Evolutionary conservation across 495 filamentous ascomycete genomes (phyloP), one percentile per base, ranked within the genome.

Genomic region (Lasiosphaeriaceae sp.): DNA sequence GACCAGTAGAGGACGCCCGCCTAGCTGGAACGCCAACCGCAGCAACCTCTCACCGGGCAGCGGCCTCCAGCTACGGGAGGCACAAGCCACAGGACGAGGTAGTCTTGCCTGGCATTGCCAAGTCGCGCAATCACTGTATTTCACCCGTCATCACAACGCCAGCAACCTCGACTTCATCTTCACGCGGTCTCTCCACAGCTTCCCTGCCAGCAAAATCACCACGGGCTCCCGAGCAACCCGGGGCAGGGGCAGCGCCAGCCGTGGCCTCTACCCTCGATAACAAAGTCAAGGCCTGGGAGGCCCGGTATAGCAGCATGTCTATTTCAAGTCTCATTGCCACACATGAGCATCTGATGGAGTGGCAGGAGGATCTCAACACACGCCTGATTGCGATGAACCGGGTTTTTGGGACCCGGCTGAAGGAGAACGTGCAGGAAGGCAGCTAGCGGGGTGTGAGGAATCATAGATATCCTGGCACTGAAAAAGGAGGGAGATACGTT

Each of bases 361-460:
- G 57, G 59, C 59, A 60, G 55, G 59, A 63, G 26, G 59, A 67
- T 39, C 11, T 62, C 53, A 56, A 21, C 11, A 65, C 51, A 23
- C 24, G 57, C 43, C 21, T 56, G 22, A 19, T 60, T 29, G 59
- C 65, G 14, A 63, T 67, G 56, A 61, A 65, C 35, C 34, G 17
- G 23, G 59, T 63, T 3, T 14, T 67, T 22, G 4, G 37, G 39
- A 34, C 34, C 21, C 56, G 56, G 55, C 6, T 57, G 29, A 52
- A 43, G 20, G 31, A 22, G 34, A 41, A 7, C 1, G 17, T 34
- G 31, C 21, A 17, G 31, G 20, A 12, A 5, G 34, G 34, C 9
- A 37, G 1, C n/a, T n/a, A n/a, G n/a, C n/a, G n/a, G n/a, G n/a
- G n/a, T n/a, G n/a, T n/a, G n/a, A n/a, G n/a, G n/a, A n/a, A n/a